Conservation (phyloP, 176 grass and related monocot genomes). For the Metroxylon sagu region DNA sequence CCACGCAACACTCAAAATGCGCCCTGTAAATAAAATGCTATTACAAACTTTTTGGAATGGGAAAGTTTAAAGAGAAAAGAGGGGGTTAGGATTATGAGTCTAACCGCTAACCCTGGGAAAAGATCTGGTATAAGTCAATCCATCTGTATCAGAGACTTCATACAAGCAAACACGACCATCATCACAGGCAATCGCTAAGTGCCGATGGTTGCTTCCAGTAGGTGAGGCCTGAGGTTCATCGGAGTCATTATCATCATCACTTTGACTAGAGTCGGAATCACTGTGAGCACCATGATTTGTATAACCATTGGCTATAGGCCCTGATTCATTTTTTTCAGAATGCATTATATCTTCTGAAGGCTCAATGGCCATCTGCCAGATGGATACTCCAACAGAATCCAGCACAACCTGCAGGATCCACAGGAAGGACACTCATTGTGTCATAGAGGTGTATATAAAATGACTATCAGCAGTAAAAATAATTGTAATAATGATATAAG, state of each 20-base stretch:
- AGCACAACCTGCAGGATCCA: slow-evolving; percentile 49
- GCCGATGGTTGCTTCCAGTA: slow-evolving; percentile 30
- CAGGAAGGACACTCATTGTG: not conserved
- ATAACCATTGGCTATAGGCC: slow-evolving; percentile 28
- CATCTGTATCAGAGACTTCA: slow-evolving; percentile 55
- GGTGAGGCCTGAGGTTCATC: slow-evolving; percentile 25
- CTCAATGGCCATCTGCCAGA: slow-evolving; percentile 89
- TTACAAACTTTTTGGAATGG: not conserved
- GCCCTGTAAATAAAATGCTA: slow-evolving; percentile 31
- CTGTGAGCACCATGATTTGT: slow-evolving; percentile 24
- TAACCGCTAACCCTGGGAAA: slow-evolving; percentile 88
- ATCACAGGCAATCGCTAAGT: slow-evolving; percentile 74
- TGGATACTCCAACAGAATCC: slow-evolving; percentile 53
- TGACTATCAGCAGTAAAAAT: too few species aligned
- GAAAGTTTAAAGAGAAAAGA: not conserved
- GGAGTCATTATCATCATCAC: slow-evolving; percentile 55
- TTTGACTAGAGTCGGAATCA: slow-evolving; percentile 58
- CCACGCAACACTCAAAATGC: slow-evolving; percentile 84
- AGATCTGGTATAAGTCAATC: slow-evolving; percentile 64
- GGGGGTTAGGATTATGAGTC: slow-evolving; percentile 18
- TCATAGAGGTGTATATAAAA: too few species aligned
- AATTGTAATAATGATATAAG: too few species aligned
- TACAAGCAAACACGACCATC: slow-evolving; percentile 82
- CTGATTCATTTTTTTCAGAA: slow-evolving; percentile 23
- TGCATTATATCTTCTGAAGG: slow-evolving; percentile 34